Base-by-base conservation (phyloP, 441 rosid species). In the Erysimum cheiri region DNA sequence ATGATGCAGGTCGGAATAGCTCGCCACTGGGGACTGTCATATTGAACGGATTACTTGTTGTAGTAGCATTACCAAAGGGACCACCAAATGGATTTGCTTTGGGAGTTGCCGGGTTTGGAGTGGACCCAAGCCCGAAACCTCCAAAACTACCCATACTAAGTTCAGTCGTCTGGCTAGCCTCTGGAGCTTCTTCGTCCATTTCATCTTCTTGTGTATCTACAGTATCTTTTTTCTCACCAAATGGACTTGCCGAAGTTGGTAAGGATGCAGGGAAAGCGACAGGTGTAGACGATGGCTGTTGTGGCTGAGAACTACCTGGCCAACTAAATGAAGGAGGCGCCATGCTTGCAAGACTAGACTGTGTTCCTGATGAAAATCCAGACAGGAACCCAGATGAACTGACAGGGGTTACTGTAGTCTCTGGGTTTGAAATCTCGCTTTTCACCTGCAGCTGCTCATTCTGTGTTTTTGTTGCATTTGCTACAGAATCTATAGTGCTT, bases 151-250 rank as follows among this genome's bases (percentile, higher is more conserved):
- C 96, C 78, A 91, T 79, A 78, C 81, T 83, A 79, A 85, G 84
- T 74, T 84, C 91, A 82, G 82, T 78, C 35, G 76, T 59, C 41
- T 72, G 81, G 76, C 73, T 80, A 39, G 85, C 67, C 81, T 88
- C 98, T 48, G 98, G 84, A 80, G 95, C 96, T 73, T 83, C 97
- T 85, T 93, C 98, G 69, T 93, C 98, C 98, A 93, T 93, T 73
- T 87, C 97, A 82, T 89, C 98, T 81, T 89, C 96, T 73, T 81
- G 91, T 12, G 81, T 52, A 64, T 73, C 87, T 26, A 67, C 73
- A 66, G 60, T 76, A 53, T 85, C 88, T 63, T 70, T 79, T 69
- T 81, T 87, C 68, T 70, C 85, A 74, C 63, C 64, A 43, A 77
- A 40, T 46, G 73, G 44, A 78, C 73, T 77, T 66, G 64, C 71